Evolutionary conservation across 257 asterid species (phyloP), one percentile per base, ranked within the genome.

Genomic region (Jacaranda mimosifolia): DNA sequence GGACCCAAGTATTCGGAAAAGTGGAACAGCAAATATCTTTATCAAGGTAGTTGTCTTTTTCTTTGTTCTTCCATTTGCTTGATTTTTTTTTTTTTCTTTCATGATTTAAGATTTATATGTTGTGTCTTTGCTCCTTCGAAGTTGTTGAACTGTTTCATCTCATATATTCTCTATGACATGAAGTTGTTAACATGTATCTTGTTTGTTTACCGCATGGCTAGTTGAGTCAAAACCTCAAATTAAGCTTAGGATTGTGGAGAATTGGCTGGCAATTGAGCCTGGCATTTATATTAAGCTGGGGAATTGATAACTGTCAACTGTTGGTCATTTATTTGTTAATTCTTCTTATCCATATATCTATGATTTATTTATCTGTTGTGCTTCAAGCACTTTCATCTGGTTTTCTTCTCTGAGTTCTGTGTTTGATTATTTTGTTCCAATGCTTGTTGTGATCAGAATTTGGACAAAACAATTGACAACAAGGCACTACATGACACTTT

Each of bases 1-100:
- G 3, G 98, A 92, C 72, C 97, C 97, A 13, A 90, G 92, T 74
- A 63, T 83, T 43, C 82, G 97, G 0, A 92, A 87, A 75, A 92
- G 92, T 68, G 96, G 97, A 78, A 72, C 84, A 8, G 93, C 92
- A 26, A 94, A 94, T 81, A 88, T 92, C 53, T 92, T 90, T 72
- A 87, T 94, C 73, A 90, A 86, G 95, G 96, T 88, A 72, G n/a
- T 64, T 77, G 39, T 68, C 51, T 35, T 57, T 12, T 21, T 13
- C 3, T 26, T 55, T 43, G 55, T 58, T 8, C n/a, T 15, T 32
- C 32, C 10, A 53, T 38, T 49, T 62, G 59, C 49, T 55, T 26
- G 12, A 12, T 66, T 40, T 48, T 48, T 63, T 48, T 48, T 63
- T 15, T 7, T 58, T 39, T 62, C n/a, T 9, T 5, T 42, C 64